Base-by-base conservation (phyloP, 257 asterid species). In the Gentiana dahurica region DNA sequence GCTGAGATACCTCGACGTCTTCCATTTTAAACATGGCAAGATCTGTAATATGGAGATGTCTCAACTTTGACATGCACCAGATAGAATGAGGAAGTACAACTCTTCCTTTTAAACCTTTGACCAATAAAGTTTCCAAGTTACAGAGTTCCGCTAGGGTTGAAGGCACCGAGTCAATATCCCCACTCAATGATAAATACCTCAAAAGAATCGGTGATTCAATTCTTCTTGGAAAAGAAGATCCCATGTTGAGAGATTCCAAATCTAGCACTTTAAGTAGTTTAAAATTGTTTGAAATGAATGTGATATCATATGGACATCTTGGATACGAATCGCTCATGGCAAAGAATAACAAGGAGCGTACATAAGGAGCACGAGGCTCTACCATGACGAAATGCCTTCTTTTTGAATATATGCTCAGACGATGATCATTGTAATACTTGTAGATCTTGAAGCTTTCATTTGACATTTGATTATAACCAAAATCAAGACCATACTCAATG, bases 81-180 rank as follows among this genome's bases (percentile, higher is more conserved):
- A 49, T 12, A 49, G 53, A 2, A 34, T 34, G 6, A 2, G 57
- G 57, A 12, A 53, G 13, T 32, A 6, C 39, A 53, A 53, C 35
- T 53, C 35, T 35, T 15, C 57, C 57, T 53, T 35, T 53, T 34
- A 53, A 53, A 8, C 57, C 57, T 53, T 53, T 53, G n/a, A 53
- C 57, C 33, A 33, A 8, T 11, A 53, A 3, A 53, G 57, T 53
- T 53, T 53, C 39, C 12, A 53, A 15, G 4, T 53, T 53, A n/a
- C 39, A 34, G 3, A 53, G 39, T 37, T 53, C 9, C 1, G 37
- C 57, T 15, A 53, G 8, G 7, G 57, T 32, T 2, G 57, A 1
- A 7, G 57, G 57, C 4, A 53, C 10, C 4, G 57, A 34, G 11
- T 10, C 35, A 2, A 53, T 5, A 10, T 2, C 37, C 12, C 57